phyloP scores from a whole-genome alignment of 345 rosid genomes.

The Hirschfeldia incana region DNA sequence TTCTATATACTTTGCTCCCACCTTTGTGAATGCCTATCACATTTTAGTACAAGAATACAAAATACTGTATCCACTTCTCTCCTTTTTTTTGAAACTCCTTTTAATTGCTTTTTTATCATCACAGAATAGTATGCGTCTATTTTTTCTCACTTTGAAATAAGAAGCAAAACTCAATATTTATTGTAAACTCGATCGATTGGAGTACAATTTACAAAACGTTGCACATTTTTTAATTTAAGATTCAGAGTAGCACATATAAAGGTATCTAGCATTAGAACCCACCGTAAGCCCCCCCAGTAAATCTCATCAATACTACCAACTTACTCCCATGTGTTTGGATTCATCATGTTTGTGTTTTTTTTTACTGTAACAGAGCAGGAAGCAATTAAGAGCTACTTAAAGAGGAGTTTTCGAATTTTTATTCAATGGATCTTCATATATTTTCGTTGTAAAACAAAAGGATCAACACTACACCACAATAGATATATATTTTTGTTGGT shows the following conservation, averaged over 20 bases:
- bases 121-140: not conserved
- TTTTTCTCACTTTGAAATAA: not conserved
- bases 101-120: not conserved
- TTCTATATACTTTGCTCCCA: constrained; percentile 9
- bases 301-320: not conserved
- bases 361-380: no score
- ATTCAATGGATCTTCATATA: not conserved
- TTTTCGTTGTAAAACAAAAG: not conserved
- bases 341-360: not conserved
- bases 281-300: not conserved
- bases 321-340: not conserved
- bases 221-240: not conserved
- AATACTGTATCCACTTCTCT: not conserved
- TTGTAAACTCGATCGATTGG: no score
- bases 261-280: not conserved
- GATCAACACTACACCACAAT: not conserved
- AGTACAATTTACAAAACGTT: not conserved
- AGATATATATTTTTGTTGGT: not conserved
- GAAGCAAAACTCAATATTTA: not conserved
- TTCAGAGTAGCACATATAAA: not conserved
- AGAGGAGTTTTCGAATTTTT: not conserved
- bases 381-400: not conserved
- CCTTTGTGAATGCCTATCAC: not conserved
- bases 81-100: no score
- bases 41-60: not conserved